Base-by-base conservation (phyloP, 495 filamentous ascomycete genomes). In the Elasticomyces elasticus region DNA sequence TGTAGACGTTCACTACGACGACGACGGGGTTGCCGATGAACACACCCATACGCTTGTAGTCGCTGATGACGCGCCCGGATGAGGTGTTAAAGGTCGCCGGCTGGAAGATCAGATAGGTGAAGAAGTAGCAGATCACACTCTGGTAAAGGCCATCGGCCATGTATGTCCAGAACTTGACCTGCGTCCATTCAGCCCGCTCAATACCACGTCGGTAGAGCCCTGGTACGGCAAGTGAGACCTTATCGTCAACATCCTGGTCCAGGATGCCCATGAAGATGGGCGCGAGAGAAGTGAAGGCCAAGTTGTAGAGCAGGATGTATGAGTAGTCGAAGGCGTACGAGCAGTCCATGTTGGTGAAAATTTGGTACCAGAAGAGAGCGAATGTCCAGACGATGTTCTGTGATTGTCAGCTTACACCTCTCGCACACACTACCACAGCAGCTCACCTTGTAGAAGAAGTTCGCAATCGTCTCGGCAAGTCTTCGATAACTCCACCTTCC, bases 351-450 rank as follows among this genome's bases (percentile, higher is more conserved):
- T 92, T 84, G 77, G 85, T 87, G 71, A 85, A 97, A 51, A 92
- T 84, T 68, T 92, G 90, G 72, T 87, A 99, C 94, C 92, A 99
- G 76, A 97, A 94, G 50, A 99, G 84, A 23, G 88, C 80, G 63
- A 96, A 88, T 15, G 89, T 95, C 94, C 94, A 99, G 46, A 97
- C 84, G 71, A 99, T 83, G 72, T 96, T 97, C 86, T 85, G 49
- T 64, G 26, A 65, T 59, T 57, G 43, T 31, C 25, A 41, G n/a
- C 23, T 37, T 33, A 15, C 35, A 19, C 30, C 13, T 26, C 20
- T 12, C n/a, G 25, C 35, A 4, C 48, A 51, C 48, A 28, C 4
- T 13, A 4, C 5, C 1, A 22, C 3, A 51, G 28, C 7, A 55
- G 59, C 69, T 63, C 58, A 80, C 81, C 76, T 99, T 99, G 79